Conservation (phyloP, 2,329 filamentous ascomycete species). For the Alternaria conjuncta region DNA sequence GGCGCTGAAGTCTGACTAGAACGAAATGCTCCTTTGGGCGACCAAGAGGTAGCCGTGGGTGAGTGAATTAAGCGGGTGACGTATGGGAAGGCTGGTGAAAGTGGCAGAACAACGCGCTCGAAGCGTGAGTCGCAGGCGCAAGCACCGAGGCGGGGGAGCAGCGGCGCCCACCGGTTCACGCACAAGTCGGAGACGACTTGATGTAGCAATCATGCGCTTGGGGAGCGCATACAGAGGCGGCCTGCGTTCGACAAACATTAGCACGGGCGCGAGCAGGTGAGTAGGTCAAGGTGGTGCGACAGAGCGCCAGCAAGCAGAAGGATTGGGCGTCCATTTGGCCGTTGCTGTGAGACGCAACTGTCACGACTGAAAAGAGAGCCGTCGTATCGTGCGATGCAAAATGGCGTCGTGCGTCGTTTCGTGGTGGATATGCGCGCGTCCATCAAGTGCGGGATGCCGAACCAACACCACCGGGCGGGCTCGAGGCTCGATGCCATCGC, state of each 20-base stretch:
- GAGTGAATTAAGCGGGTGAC: neutral
- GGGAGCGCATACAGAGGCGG: no score
- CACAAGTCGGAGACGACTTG: slow-evolving; percentile 24
- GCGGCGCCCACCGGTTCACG: slow-evolving; percentile 34
- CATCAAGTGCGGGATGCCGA: slow-evolving; percentile 28
- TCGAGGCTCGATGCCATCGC: no score
- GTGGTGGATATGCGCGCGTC: slow-evolving; percentile 34
- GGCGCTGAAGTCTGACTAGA: neutral
- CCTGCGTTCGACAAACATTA: slow-evolving; percentile 46
- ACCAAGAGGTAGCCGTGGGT: neutral
- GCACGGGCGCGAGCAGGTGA: slow-evolving; percentile 39
- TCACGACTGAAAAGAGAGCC: slow-evolving; percentile 41
- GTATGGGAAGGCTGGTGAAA: slow-evolving; percentile 19
- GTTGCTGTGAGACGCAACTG: slow-evolving; percentile 47
- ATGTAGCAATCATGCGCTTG: slow-evolving; percentile 37
- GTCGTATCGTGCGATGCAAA: slow-evolving; percentile 39
- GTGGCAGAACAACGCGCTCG: slow-evolving; percentile 25
- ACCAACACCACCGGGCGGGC: no score
- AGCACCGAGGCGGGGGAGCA: slow-evolving; percentile 23
- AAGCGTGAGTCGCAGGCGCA: slow-evolving; percentile 31
- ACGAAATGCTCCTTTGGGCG: neutral
- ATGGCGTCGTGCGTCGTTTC: slow-evolving; percentile 38
- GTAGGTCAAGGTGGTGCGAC: slow-evolving; percentile 37
- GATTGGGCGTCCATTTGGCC: slow-evolving; percentile 38
- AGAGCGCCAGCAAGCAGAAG: slow-evolving; percentile 23